Conservation (phyloP, 2,329 filamentous ascomycete species). For the Sordariomycetes sp. region DNA sequence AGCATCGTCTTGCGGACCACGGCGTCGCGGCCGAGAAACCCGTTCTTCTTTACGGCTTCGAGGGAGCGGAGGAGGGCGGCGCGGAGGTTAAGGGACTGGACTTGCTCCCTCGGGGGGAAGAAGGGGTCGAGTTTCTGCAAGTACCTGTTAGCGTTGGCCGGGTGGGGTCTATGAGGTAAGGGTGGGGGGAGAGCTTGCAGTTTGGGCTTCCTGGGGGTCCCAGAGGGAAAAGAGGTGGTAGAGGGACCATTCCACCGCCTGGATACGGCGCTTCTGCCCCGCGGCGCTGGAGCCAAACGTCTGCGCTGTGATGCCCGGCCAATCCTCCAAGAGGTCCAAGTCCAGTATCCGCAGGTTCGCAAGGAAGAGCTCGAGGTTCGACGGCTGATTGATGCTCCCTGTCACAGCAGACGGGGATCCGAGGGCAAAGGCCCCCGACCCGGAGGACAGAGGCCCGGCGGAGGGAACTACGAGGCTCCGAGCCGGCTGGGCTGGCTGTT, state of each 20-base stretch:
- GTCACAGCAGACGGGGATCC: background rate
- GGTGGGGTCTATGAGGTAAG: background rate
- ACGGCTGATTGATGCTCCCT: conserved; percentile 10
- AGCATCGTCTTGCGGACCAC: conserved; percentile 88
- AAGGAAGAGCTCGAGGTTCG: conserved; percentile 55
- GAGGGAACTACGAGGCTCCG: conserved; percentile 1
- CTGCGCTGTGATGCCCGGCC: conserved; percentile 60
- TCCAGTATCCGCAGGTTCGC: conserved; percentile 76
- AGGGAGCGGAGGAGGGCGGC: conserved; percentile 70
- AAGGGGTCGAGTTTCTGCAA: conserved; percentile 72
- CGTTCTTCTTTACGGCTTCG: conserved; percentile 79
- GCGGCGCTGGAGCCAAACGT: conserved; percentile 54
- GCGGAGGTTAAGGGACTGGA: conserved; percentile 84
- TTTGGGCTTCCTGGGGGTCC: conserved; percentile 62
- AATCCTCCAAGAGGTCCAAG: conserved; percentile 62
- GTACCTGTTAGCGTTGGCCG: conserved; percentile 3
- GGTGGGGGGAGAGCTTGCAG: conserved; percentile 32
- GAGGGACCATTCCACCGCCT: conserved; percentile 80
- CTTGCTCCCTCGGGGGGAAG: conserved; percentile 79
- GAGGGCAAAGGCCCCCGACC: background rate
- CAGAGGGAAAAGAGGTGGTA: conserved; percentile 76
- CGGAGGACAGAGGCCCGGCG: background rate
- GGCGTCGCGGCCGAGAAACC: conserved; percentile 63
- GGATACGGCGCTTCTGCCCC: conserved; percentile 71
- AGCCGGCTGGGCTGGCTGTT: background rate